phyloP scores from a whole-genome alignment of 371 early-diverging fungal genomes.

The Apophysomyces variabilis region DNA sequence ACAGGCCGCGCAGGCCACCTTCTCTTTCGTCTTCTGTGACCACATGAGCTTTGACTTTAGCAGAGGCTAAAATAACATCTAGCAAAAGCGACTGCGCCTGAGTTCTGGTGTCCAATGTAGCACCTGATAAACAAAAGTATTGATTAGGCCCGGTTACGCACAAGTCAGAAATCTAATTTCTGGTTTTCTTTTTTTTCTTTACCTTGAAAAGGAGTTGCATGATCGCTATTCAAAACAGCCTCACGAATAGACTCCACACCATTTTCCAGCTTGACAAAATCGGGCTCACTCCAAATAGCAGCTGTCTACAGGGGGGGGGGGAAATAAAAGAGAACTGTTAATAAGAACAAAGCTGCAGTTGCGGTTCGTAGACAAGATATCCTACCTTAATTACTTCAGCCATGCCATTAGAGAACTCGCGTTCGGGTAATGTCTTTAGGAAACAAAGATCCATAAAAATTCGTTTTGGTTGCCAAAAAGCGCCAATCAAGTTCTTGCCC shows the following conservation, averaged over 20 bases:
- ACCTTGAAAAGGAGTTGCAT: constrained; percentile 59
- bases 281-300: constrained; percentile 87
- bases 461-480: constrained; percentile 96
- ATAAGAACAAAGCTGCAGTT: no score
- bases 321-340: not conserved
- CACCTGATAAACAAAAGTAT: constrained; percentile 43
- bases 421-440: constrained; percentile 86
- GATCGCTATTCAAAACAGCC: constrained; percentile 65
- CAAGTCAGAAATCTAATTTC: not conserved
- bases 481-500: constrained; percentile 96
- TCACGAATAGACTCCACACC: constrained; percentile 78
- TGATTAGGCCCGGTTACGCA: not conserved
- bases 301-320: constrained; percentile 66
- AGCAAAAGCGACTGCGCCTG: constrained; percentile 70
- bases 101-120: constrained; percentile 67
- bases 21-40: constrained; percentile 97
- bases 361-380: not conserved
- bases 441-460: constrained; percentile 91
- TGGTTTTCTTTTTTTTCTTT: not conserved
- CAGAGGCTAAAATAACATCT: constrained; percentile 88
- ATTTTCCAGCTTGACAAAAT: constrained; percentile 89
- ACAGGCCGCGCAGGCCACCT: constrained; percentile 90
- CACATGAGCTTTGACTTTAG: constrained; percentile 91
- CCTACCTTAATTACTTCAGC: constrained; percentile 91
- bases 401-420: constrained; percentile 97